Evolutionary conservation across 1,139 yeast genomes (phyloP), one percentile per base, ranked within the genome.

Genomic region (Taphrina wiesneri): DNA sequence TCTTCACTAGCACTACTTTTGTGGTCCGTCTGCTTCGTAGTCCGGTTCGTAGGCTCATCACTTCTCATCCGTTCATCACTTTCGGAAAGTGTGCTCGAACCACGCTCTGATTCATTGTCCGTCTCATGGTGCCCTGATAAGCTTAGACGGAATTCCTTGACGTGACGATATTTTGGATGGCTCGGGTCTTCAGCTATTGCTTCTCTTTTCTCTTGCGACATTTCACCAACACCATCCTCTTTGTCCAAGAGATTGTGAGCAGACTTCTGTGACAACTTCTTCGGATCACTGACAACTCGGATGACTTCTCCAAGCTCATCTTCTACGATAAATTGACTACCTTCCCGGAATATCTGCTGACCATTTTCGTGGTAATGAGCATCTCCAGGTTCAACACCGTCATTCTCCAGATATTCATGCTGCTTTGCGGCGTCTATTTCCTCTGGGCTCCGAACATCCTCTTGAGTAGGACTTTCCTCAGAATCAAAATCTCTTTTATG

Each of bases 261-360:
- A 17, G 56, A 76, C 4, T 69, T 68, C 19, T 71, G 73, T 5
- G 66, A 71, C 6, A 63, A 63, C 23, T 65, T 51, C 1, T 26
- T 41, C 1, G 41, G 57, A 39, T 59, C 63, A 71, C 80, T 83
- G 77, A 91, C 93, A 67, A 96, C 82, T 73, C 96, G 84, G 56
- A 93, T 80, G 67, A 93, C 85, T 72, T 93, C 98, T 70, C 99
- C 99, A 43, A 91, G 96, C 56, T 84, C 90, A 73, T 91, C 89
- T 75, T 93, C 99, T 70, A 93, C 87, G 68, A 91, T 82, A 67
- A 93, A 84, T 69, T 86, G 81, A 73, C 90, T 85, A 30, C 96
- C 96, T 73, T 90, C 96, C 68, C 84, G 85, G 75, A 84, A 92
- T 0, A 90, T 93, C 30, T 82, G 79, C 6, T 71, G 69, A 9